phyloP scores from a whole-genome alignment of 768 basidiomycete genomes.

The Boletus rubroflammeus region DNA sequence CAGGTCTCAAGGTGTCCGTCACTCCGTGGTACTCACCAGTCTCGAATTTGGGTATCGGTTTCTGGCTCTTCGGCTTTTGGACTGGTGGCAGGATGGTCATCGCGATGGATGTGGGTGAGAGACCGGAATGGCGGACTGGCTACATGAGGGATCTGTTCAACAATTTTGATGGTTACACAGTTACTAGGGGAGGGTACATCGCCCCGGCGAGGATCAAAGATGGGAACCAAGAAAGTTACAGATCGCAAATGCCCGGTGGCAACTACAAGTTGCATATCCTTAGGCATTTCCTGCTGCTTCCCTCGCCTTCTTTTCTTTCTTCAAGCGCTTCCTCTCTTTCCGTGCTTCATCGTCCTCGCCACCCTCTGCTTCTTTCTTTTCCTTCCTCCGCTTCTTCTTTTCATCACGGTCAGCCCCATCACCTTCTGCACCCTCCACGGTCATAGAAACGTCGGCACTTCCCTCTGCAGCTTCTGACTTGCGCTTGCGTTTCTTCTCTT shows the following conservation, averaged over 20 bases:
- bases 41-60: slow-evolving; percentile 71
- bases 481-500: slow-evolving; percentile 85
- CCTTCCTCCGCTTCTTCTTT: slow-evolving; percentile 57
- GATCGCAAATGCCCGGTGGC: not conserved
- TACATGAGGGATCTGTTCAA: not conserved
- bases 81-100: slow-evolving; percentile 7
- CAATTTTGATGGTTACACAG: slow-evolving; percentile 5
- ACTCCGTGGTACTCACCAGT: slow-evolving; percentile 43
- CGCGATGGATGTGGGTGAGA: not conserved
- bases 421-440: slow-evolving; percentile 31
- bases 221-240: slow-evolving; percentile 3
- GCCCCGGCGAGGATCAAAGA: slow-evolving; percentile 12
- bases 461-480: slow-evolving; percentile 56
- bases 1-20: not conserved
- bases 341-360: slow-evolving; percentile 56
- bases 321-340: slow-evolving; percentile 59
- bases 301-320: slow-evolving; percentile 63
- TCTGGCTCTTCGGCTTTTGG: slow-evolving; percentile 43
- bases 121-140: not conserved
- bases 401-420: slow-evolving; percentile 52
- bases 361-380: slow-evolving; percentile 47
- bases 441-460: slow-evolving; percentile 43
- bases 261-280: too few species aligned
- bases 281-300: slow-evolving; percentile 36
- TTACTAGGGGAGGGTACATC: not conserved